phyloP scores from a whole-genome alignment of 225 moss, liverwort and hornwort species.

The Rhytidiadelphus loreus region DNA sequence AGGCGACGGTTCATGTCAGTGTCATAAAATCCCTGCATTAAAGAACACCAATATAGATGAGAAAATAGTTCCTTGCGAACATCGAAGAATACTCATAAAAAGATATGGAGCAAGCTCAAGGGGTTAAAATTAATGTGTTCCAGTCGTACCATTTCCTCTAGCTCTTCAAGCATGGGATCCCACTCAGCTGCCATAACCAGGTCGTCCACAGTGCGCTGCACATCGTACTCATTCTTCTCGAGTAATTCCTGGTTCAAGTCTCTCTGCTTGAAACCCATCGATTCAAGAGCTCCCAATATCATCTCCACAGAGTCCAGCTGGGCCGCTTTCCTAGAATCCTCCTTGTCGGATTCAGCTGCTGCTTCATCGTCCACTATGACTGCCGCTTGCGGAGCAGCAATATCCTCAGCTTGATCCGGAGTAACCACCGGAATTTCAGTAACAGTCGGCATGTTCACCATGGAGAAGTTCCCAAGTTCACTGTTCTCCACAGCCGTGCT shows the following conservation, averaged over 20 bases:
- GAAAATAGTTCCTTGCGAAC: neutral
- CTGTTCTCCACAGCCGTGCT: slow-evolving; percentile 39
- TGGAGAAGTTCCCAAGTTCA: slow-evolving; percentile 77
- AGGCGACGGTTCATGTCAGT: slow-evolving; percentile 82
- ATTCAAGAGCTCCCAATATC: slow-evolving; percentile 41
- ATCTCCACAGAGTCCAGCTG: slow-evolving; percentile 6
- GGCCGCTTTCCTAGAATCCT: neutral
- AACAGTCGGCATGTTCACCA: slow-evolving; percentile 73
- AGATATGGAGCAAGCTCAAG: neutral
- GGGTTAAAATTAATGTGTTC: slow-evolving; percentile 11
- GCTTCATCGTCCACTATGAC: neutral
- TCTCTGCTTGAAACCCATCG: slow-evolving; percentile 74
- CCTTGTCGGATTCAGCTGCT: neutral
- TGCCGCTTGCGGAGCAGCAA: neutral
- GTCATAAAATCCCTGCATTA: slow-evolving; percentile 74
- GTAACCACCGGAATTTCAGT: neutral
- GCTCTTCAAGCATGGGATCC: slow-evolving; percentile 89
- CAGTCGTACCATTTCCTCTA: slow-evolving; percentile 81
- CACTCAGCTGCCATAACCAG: slow-evolving; percentile 73
- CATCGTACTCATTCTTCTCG: slow-evolving; percentile 59
- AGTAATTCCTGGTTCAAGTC: slow-evolving; percentile 59
- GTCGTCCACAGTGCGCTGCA: slow-evolving; percentile 72
- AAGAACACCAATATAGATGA: neutral
- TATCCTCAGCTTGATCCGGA: neutral
- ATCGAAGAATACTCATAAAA: neutral